A percentile compares a stretch with the other conserved stretches of the same genome.
These are phyloP conservation scores for Tetracentron sinense DNA, from an alignment of 164 flowering plant species.

Conservation along the genomic window DNA sequence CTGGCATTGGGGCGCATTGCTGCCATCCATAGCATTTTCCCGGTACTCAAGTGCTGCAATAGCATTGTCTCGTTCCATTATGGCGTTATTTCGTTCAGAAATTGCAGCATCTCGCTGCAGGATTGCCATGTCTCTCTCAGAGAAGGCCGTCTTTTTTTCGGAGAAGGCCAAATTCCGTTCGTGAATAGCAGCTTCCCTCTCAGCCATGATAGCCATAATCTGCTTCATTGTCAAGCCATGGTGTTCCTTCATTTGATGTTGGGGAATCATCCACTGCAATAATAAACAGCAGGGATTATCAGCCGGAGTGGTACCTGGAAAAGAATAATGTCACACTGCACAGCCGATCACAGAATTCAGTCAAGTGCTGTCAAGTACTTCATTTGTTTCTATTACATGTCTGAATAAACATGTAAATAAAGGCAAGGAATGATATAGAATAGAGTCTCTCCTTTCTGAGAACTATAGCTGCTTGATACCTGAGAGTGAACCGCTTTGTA, in stretches of 20 bases:
- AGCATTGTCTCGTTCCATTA: slow-evolving; percentile 56
- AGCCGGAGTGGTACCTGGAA: neutral
- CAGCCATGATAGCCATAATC: slow-evolving; percentile 51
- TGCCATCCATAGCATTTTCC: slow-evolving; percentile 40
- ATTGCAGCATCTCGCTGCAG: slow-evolving; percentile 63
- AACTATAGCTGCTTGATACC: slow-evolving; percentile 34
- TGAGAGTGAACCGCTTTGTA: slow-evolving; percentile 66
- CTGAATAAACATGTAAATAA: neutral
- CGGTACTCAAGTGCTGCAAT: slow-evolving; percentile 71
- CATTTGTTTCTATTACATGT: no score
- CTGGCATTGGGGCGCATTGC: slow-evolving; percentile 42
- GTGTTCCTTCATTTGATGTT: slow-evolving; percentile 60
- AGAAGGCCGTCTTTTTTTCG: slow-evolving; percentile 66
- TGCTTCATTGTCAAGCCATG: slow-evolving; percentile 54
- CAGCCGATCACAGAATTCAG: neutral
- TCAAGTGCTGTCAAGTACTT: neutral
- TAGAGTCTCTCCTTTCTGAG: neutral
- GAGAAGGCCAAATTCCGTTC: slow-evolving; percentile 65
- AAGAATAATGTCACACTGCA: neutral
- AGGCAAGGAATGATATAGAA: neutral
- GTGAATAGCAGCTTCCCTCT: slow-evolving; percentile 77
- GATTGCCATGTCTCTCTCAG: slow-evolving; percentile 64
- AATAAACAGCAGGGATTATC: neutral
- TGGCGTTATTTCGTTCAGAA: slow-evolving; percentile 61
- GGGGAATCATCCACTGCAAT: slow-evolving; percentile 66